Conservation (phyloP, 2,329 filamentous ascomycete genomes). For the Huntiella decipiens region DNA sequence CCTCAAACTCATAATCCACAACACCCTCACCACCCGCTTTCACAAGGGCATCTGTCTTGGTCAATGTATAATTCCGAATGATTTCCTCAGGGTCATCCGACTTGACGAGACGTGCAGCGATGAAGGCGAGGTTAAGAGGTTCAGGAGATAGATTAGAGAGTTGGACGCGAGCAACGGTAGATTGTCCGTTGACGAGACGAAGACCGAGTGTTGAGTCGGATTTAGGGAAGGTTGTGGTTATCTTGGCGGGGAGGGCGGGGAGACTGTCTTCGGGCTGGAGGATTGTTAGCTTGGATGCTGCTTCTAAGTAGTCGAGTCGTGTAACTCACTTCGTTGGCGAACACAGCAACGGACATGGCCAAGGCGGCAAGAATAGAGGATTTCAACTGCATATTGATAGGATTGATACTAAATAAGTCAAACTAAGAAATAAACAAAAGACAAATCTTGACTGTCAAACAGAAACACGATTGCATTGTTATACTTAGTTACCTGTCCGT, state of each 20-base stretch:
- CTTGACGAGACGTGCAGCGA: conserved; percentile 55
- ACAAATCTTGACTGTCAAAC: no score
- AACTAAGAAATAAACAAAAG: no score
- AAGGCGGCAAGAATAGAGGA: conserved; percentile 53
- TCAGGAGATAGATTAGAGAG: conserved; percentile 67
- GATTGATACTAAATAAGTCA: not conserved
- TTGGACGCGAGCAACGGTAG: conserved; percentile 65
- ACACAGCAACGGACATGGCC: conserved; percentile 46
- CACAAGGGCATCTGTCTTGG: conserved; percentile 55
- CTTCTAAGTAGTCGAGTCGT: not conserved
- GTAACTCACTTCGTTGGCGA: conserved; percentile 21
- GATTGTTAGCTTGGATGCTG: conserved; percentile 7
- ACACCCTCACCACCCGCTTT: conserved; percentile 57
- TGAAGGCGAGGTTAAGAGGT: conserved; percentile 54
- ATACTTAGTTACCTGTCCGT: no score
- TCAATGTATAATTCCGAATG: conserved; percentile 67
- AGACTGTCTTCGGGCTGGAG: conserved; percentile 7
- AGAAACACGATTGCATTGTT: no score
- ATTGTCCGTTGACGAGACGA: conserved; percentile 82
- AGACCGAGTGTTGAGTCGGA: conserved; percentile 70
- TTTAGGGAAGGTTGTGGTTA: conserved; percentile 46
- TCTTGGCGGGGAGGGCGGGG: conserved; percentile 14
- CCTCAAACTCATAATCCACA: conserved; percentile 66
- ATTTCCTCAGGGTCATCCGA: conserved; percentile 31
- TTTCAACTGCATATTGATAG: conserved; percentile 50